Evolutionary conservation across 306 rosid species (phyloP).

Genomic region (Castanea mollissima): DNA sequence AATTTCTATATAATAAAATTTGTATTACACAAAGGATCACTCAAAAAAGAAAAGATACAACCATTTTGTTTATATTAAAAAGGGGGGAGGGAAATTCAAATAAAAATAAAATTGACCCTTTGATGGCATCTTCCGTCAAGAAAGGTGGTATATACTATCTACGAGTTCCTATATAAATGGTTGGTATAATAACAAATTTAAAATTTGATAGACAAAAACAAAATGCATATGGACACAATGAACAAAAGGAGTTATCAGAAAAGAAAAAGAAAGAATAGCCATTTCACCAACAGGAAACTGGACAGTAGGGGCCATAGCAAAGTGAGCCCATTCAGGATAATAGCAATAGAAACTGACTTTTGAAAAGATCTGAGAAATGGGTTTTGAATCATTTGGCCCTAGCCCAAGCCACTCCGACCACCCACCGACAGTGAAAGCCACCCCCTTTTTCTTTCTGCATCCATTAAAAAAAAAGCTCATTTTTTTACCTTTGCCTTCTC

Average conservation of each 20-base stretch:
- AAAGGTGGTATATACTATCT: too few species aligned
- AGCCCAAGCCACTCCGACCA: slow-evolving; percentile 46
- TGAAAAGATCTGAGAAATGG: slow-evolving; percentile 11
- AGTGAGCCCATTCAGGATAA: slow-evolving; percentile 45
- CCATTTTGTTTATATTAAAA: too few species aligned
- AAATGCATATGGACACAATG: slow-evolving; percentile 36
- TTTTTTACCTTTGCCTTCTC: slow-evolving; percentile 7
- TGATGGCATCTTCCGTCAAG: too few species aligned
- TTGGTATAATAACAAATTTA: slow-evolving; percentile 22
- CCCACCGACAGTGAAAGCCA: slow-evolving; percentile 56
- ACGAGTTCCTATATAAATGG: slow-evolving; percentile 4
- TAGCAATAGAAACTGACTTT: slow-evolving; percentile 41
- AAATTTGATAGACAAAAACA: slow-evolving; percentile 20
- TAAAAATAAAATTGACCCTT: too few species aligned
- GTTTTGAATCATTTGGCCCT: slow-evolving; percentile 27
- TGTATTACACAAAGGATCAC: too few species aligned
- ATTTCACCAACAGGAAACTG: slow-evolving; percentile 40
- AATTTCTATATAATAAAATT: too few species aligned
- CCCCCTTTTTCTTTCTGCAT: background rate
- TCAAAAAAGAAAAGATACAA: too few species aligned
- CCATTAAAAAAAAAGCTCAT: slow-evolving; percentile 4
- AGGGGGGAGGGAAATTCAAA: too few species aligned
- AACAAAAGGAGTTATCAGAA: slow-evolving; percentile 20
- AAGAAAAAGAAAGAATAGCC: slow-evolving; percentile 44
- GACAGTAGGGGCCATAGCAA: slow-evolving; percentile 46